Base-by-base conservation (phyloP, 306 rosid species). In the Lupinus albus region DNA sequence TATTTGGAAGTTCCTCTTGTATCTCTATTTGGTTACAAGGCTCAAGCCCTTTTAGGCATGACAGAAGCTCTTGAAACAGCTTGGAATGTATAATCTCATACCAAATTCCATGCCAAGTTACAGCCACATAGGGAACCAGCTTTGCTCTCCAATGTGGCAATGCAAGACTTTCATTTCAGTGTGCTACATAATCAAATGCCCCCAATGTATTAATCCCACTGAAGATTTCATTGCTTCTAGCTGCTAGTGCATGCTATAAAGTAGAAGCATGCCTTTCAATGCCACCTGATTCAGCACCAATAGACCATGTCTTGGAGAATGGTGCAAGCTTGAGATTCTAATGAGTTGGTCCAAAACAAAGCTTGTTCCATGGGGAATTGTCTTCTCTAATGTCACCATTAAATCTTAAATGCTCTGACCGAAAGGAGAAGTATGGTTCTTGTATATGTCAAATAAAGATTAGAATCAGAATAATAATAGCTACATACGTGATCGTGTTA, bases 231-330 rank as follows among this genome's bases (percentile, higher is more conserved):
- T 78, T 78, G 2, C 74, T 78, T 35, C 18, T 52, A 4, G 78
- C 46, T 60, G 70, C 70, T 30, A 72, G 74, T 1, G 73, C 74
- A 58, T 78, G 75, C 33, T 60, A 68, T 7, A 73, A 25, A 72
- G 79, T 68, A 1, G 64, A 54, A 38, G 83, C 76, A n/a, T 72
- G 79, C 63, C 83, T 74, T 63, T 79, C 76, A 76, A 74, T 74
- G 0, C 76, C 68, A 4, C 76, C 76, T 0, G 64, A 64, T 50
- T 38, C 47, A 20, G 73, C 68, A n/a, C 76, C 76, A 48, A 79
- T 38, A 5, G 64, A 69, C 79, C 79, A 79, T 49, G 65, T 16
- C 71, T 68, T 79, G 52, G 79, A 63, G 73, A 79, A 79, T 14
- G 64, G 73, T 1, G 73, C 76, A 10, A 74, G 64, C 73, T 74